phyloP scores from a whole-genome alignment of 1,284 basidiomycete species.

The Neonothopanus nambi region DNA sequence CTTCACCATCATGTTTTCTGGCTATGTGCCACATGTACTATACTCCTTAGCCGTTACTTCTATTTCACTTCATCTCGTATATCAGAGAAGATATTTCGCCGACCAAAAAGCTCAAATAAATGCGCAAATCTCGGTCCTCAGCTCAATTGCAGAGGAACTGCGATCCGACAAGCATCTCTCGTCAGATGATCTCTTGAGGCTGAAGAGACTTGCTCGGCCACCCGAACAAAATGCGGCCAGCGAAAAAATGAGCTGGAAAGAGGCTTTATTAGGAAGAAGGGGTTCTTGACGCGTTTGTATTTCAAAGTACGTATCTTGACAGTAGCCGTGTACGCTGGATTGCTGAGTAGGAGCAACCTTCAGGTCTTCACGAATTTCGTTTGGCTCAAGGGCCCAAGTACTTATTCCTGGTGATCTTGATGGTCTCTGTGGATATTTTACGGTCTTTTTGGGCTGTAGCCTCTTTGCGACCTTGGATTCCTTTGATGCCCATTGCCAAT shows the following conservation, averaged over 20 bases:
- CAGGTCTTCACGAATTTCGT: no score
- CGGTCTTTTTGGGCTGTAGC: no score
- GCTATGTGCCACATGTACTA: conserved; percentile 45
- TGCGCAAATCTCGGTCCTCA: conserved; percentile 61
- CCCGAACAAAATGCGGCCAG: conserved; percentile 19
- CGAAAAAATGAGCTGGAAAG: conserved; percentile 23
- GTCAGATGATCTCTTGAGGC: conserved; percentile 47
- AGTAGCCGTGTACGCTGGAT: no score
- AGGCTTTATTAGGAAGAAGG: conserved; percentile 19
- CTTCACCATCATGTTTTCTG: conserved; percentile 18
- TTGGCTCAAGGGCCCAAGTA: no score
- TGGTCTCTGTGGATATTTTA: no score
- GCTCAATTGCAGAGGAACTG: conserved; percentile 51
- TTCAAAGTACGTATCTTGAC: no score
- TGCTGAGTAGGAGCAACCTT: no score
- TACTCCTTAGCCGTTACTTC: conserved; percentile 63
- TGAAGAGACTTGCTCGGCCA: conserved; percentile 45
- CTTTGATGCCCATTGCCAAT: no score
- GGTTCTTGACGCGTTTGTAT: background rate
- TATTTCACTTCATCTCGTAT: conserved; percentile 60
- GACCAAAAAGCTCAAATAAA: conserved; percentile 49
- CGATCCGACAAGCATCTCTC: conserved; percentile 41
- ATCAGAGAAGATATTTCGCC: conserved; percentile 45
- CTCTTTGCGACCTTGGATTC: no score
- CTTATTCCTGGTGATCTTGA: no score